Percentiles rank a stretch among this genome's conserved stretches.
Conservation (phyloP, 2,329 filamentous ascomycete genomes). For the Aspergillus sp. region DNA sequence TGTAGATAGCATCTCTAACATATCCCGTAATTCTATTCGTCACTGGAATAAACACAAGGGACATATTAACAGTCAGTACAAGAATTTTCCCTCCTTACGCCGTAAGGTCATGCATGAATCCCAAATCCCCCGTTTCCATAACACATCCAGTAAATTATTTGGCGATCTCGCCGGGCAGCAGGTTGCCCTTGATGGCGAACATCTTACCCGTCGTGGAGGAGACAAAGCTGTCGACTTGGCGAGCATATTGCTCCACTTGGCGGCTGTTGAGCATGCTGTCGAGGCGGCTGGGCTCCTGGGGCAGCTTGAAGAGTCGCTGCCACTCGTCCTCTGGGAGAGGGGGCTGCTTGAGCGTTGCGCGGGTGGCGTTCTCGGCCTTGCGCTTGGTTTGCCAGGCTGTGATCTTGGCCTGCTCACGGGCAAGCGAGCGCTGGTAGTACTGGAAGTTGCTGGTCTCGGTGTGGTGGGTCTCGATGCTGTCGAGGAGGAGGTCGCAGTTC, state of each 20-base stretch:
- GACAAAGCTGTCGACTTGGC: slow-evolving; percentile 95
- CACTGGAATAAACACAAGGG: slow-evolving; percentile 33
- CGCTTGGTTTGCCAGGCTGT: slow-evolving; percentile 95
- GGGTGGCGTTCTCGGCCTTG: slow-evolving; percentile 88
- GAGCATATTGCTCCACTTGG: slow-evolving; percentile 96
- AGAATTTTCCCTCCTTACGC: slow-evolving; percentile 43
- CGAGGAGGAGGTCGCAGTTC: slow-evolving; percentile 92
- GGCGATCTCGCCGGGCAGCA: slow-evolving; percentile 57
- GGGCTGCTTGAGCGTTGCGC: slow-evolving; percentile 81
- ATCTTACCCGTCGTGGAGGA: slow-evolving; percentile 92
- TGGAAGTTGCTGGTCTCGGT: slow-evolving; percentile 99
- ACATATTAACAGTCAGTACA: slow-evolving; percentile 41
- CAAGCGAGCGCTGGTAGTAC: slow-evolving; percentile 90
- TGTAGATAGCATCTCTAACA: slow-evolving; percentile 5
- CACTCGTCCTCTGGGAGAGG: slow-evolving; percentile 95
- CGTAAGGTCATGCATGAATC: slow-evolving; percentile 44
- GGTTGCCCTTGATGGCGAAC: slow-evolving; percentile 83
- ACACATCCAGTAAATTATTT: slow-evolving; percentile 30
- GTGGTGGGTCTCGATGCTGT: slow-evolving; percentile 96
- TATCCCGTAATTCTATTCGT: slow-evolving; percentile 27
- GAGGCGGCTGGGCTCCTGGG: slow-evolving; percentile 86
- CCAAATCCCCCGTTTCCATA: slow-evolving; percentile 29
- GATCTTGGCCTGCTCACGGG: slow-evolving; percentile 94
- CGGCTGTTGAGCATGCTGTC: slow-evolving; percentile 93
- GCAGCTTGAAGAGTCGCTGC: slow-evolving; percentile 97